A percentile compares a stretch with the other conserved stretches of the same genome.
These are phyloP conservation scores for Phaeosphaeria sp. DNA, from an alignment of 2,329 filamentous ascomycete species.

Conservation along the genomic window DNA sequence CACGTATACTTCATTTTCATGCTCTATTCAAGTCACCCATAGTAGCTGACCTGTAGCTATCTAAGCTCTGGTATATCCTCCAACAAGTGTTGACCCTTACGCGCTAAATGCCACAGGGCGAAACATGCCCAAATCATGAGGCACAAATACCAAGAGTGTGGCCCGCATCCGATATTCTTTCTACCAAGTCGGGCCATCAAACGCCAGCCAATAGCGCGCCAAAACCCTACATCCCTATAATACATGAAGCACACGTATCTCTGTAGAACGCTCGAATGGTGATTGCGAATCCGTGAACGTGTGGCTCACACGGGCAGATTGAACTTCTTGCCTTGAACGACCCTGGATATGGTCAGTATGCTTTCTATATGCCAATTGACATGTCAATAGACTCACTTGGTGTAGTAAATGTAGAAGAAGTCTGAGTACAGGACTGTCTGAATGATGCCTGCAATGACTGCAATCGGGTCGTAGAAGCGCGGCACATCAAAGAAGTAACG, in stretches of 20 bases:
- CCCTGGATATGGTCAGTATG: constrained; percentile 39
- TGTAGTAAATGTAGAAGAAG: constrained; percentile 99
- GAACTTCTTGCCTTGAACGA: constrained; percentile 62
- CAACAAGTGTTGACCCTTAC: neutral
- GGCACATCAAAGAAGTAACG: constrained; percentile 77
- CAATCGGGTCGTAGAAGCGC: constrained; percentile 79
- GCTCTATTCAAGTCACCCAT: neutral
- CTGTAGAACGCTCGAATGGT: constrained; percentile 6
- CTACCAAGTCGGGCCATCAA: neutral
- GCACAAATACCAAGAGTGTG: neutral
- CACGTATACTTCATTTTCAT: neutral
- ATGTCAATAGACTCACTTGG: constrained; percentile 66
- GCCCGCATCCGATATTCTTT: neutral
- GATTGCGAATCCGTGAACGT: neutral
- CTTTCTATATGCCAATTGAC: neutral
- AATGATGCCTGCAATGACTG: constrained; percentile 84
- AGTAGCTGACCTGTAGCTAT: neutral
- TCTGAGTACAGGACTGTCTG: constrained; percentile 97
- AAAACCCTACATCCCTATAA: constrained; percentile 12
- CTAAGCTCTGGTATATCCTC: constrained; percentile 1
- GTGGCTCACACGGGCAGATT: constrained; percentile 56
- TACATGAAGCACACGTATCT: constrained; percentile 14
- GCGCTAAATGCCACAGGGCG: neutral
- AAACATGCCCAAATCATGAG: neutral
- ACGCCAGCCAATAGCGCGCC: constrained; percentile 8